Evolutionary conservation across 768 basidiomycete species (phyloP).

Genomic region (Leccinum broughii): DNA sequence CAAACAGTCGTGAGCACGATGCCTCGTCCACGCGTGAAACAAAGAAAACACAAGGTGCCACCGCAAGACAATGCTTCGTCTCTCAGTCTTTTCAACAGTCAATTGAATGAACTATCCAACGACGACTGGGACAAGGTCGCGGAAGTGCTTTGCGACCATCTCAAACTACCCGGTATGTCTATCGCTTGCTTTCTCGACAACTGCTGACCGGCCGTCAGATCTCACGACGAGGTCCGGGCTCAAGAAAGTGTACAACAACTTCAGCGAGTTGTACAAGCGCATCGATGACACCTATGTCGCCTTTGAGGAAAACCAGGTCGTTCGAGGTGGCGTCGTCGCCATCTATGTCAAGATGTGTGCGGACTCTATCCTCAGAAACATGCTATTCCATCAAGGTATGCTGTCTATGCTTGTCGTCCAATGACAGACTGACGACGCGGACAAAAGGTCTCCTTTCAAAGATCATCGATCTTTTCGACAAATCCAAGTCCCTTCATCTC

Average conservation of each 20-base stretch:
- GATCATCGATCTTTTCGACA: constrained; percentile 50
- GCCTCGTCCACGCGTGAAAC: constrained; percentile 28
- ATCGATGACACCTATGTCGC: constrained; percentile 39
- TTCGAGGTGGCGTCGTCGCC: background rate
- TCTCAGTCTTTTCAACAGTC: background rate
- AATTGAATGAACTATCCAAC: constrained; percentile 18
- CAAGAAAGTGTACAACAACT: constrained; percentile 59
- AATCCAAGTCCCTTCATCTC: constrained; percentile 45
- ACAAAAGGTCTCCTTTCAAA: constrained; percentile 50
- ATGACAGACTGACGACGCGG: background rate
- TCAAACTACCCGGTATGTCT: constrained; percentile 52
- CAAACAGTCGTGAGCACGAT: background rate
- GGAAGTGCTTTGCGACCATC: constrained; percentile 45
- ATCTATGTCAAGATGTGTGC: constrained; percentile 16
- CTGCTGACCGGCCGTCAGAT: background rate
- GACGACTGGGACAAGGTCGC: constrained; percentile 49
- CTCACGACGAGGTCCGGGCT: constrained; percentile 50
- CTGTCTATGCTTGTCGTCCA: background rate
- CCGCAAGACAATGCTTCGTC: too few relatives aligned
- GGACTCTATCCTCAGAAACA: constrained; percentile 58
- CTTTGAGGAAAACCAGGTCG: background rate
- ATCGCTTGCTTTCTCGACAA: background rate
- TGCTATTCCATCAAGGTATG: constrained; percentile 51
- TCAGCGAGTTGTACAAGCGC: constrained; percentile 14
- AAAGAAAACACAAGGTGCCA: constrained; percentile 13